Evolutionary conservation across 768 basidiomycete genomes (phyloP).

Genomic region (Suillus spraguei): DNA sequence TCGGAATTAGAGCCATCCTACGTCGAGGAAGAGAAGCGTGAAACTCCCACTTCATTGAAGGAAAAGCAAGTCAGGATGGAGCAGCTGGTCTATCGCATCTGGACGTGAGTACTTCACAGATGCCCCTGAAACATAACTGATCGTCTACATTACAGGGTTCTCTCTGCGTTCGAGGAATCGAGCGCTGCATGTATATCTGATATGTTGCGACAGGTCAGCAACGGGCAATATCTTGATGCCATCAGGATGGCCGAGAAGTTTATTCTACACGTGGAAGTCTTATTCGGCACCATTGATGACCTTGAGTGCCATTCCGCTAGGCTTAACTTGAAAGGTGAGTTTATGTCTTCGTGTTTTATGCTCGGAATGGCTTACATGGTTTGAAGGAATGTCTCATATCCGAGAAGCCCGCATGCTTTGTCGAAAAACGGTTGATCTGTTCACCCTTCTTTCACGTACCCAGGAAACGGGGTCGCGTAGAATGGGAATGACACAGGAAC

Average conservation of each 20-base stretch:
- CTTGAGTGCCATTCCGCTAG: conserved; percentile 85
- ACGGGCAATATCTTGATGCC: conserved; percentile 93
- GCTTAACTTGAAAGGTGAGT: conserved; percentile 82
- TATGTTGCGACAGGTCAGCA: conserved; percentile 97
- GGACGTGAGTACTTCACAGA: conserved; percentile 71
- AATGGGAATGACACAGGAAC: conserved; percentile 96
- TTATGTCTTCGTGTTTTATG: conserved; percentile 6
- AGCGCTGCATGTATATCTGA: conserved; percentile 99
- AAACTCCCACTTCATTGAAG: conserved; percentile 78
- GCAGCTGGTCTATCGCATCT: conserved; percentile 96
- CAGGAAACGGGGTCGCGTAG: conserved; percentile 89
- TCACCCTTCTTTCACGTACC: conserved; percentile 93
- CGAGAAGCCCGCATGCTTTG: conserved; percentile 98
- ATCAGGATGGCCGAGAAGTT: conserved; percentile 99
- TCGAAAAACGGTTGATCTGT: conserved; percentile 97
- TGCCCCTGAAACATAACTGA: conserved; percentile 12
- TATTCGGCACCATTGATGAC: conserved; percentile 97
- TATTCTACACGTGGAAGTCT: conserved; percentile 95
- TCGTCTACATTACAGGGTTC: conserved; percentile 53
- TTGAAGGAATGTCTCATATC: conserved; percentile 92
- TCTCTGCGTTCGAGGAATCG: conserved; percentile 99
- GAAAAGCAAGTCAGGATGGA: conserved; percentile 95
- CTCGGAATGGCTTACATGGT: conserved; percentile 18
- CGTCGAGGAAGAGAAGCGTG: conserved; percentile 76
- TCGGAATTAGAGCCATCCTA: conserved; percentile 58